Evolutionary conservation across 2,329 filamentous ascomycete species (phyloP).

Genomic region (Phialophora expanda): DNA sequence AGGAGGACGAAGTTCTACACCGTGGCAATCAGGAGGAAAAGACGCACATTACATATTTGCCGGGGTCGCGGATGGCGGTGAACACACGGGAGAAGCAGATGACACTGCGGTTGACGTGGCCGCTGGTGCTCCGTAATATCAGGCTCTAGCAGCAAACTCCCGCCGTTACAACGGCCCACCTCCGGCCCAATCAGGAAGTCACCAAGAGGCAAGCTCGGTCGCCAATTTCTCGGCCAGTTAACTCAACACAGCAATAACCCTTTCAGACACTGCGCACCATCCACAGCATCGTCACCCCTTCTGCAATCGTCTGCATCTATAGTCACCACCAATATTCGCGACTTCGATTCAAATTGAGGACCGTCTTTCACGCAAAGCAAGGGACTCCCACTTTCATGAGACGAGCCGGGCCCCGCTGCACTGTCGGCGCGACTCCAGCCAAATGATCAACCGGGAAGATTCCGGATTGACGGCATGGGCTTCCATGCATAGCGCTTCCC

Average conservation of each 20-base stretch:
- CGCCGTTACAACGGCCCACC: background rate
- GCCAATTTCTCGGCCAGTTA: constrained; percentile 6
- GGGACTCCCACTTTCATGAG: background rate
- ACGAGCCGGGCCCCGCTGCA: background rate
- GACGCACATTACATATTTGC: constrained; percentile 9
- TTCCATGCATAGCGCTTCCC: background rate
- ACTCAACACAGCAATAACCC: constrained; percentile 14
- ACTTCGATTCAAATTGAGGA: background rate
- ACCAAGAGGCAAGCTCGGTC: background rate
- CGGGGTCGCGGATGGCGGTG: constrained; percentile 16
- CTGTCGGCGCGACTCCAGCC: background rate
- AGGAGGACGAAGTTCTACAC: constrained; percentile 3
- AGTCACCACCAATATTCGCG: background rate
- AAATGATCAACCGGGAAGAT: constrained; percentile 13
- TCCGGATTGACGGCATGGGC: constrained; percentile 13
- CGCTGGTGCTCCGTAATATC: background rate
- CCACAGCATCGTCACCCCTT: background rate
- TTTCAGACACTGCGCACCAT: background rate
- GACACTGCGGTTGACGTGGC: background rate
- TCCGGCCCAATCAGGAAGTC: background rate
- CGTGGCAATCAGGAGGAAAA: constrained; percentile 9
- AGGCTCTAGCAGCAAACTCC: constrained; percentile 6
- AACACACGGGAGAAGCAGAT: background rate
- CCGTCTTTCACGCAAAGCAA: background rate
- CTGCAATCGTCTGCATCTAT: background rate